Evolutionary conservation across 768 basidiomycete genomes (phyloP).

Genomic region (Hortiboletus flavorubellus): DNA sequence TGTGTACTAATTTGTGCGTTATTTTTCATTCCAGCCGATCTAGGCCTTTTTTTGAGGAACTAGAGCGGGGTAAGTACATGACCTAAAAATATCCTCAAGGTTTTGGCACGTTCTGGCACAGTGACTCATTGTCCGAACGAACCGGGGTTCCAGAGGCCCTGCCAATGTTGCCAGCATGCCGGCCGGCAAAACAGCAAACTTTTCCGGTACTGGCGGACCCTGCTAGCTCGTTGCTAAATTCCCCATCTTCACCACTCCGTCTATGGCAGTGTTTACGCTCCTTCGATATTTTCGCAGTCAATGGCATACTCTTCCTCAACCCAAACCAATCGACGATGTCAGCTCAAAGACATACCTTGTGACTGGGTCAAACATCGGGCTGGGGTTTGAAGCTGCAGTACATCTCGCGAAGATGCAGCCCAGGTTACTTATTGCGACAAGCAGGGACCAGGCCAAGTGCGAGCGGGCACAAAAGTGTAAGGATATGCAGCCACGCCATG

Average conservation of each 20-base stretch:
- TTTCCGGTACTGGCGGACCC: no score
- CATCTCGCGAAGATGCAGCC: slow-evolving; percentile 34
- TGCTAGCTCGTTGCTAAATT: no score
- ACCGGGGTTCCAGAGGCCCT: no score
- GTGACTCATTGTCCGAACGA: no score
- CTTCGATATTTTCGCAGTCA: slow-evolving; percentile 24
- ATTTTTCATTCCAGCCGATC: no score
- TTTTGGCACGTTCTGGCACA: no score
- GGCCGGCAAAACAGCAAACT: no score
- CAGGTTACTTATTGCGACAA: slow-evolving; percentile 32
- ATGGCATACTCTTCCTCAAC: slow-evolving; percentile 17
- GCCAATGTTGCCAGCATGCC: no score
- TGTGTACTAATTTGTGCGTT: no score
- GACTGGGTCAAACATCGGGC: slow-evolving; percentile 47
- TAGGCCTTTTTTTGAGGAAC: no score
- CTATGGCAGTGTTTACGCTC: slow-evolving; percentile 14
- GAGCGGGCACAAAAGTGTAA: slow-evolving; percentile 18
- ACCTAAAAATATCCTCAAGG: no score
- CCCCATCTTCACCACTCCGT: not conserved
- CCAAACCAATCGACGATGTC: slow-evolving; percentile 30
- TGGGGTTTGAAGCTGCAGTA: slow-evolving; percentile 29
- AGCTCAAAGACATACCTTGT: slow-evolving; percentile 48
- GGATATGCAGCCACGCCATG: not conserved
- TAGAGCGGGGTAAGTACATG: no score
- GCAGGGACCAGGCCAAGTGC: slow-evolving; percentile 31